Evolutionary conservation across 2,329 filamentous ascomycete species (phyloP), one percentile per base, ranked within the genome.

Genomic region (Fusarium dimerum): DNA sequence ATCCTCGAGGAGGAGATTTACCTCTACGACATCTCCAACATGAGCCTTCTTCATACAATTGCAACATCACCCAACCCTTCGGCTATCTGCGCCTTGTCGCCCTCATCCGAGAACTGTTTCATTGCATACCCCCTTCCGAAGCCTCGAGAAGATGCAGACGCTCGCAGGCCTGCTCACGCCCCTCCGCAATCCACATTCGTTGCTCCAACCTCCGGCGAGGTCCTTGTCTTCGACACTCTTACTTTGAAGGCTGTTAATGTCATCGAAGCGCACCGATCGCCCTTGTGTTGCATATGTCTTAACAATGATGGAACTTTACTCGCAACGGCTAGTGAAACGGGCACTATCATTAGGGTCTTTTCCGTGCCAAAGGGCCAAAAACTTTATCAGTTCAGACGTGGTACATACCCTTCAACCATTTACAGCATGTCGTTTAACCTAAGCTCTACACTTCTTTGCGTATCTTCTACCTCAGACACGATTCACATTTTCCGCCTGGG

Each of bases 401-500:
- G 94, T 41, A 97, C 93, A 3, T 97, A 97, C 72, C 94, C 94
- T 1, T 92, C 92, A 2, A 88, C 90, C 40, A 99, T 99, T 63
- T 97, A 92, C 75, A 96, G 92, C 82, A 97, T 99, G 92, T 96
- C 92, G 1, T 99, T 99, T 76, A 99, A 99, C 71, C 86, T 92
- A 45, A 92, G 89, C 53, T 96, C 92, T 3, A 96, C 92, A 2
- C 79, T 99, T 11, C 83, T 99, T 36, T 97, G 92, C 66, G 92
- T 99, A 40, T 97, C 94, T 6, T 97, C 93, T 3, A 92, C 92
- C 2, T 96, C 92, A 1, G 94, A 99, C 66, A 99, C 94, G 0
- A 88, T 99, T 10, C 94, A 99, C 70, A 92, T 99, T 47, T 99
- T 99, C 77, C 90, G 92, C 49, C 80, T 99, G 17, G 78, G 77